A percentile compares a stretch with the other conserved stretches of the same genome.
Evolutionary conservation across 1,139 yeast genomes (phyloP).

Genomic region (Diutina mesorugosa): DNA sequence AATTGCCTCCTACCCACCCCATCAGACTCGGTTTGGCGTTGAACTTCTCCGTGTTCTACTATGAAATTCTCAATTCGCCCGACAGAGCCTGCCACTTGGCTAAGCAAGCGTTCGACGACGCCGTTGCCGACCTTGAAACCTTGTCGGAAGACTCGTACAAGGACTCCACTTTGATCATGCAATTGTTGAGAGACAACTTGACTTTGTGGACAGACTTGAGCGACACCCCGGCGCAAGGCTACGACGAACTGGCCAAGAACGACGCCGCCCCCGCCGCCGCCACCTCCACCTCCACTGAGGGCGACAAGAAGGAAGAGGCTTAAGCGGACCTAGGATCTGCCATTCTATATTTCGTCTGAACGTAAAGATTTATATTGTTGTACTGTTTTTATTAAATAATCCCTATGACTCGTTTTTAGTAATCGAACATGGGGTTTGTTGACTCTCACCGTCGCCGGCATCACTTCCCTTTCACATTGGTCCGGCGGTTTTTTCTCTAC

Average conservation of each 20-base stretch:
- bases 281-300: background rate
- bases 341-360: background rate
- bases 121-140: constrained; percentile 96
- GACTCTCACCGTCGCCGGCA: background rate
- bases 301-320: constrained; percentile 2
- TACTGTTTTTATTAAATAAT: constrained; percentile 1
- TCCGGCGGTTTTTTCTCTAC: background rate
- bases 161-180: constrained; percentile 97
- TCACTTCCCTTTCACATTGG: background rate
- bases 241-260: background rate
- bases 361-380: background rate
- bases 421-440: background rate
- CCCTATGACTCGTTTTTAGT: background rate
- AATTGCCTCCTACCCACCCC: constrained; percentile 97
- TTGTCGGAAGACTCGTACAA: constrained; percentile 96
- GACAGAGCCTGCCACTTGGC: constrained; percentile 98
- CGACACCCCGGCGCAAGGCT: constrained; percentile 53
- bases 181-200: constrained; percentile 93
- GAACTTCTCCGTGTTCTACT: constrained; percentile 95
- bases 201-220: constrained; percentile 98
- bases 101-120: constrained; percentile 97
- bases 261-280: background rate
- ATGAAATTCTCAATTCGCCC: constrained; percentile 95
- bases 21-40: constrained; percentile 96
- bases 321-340: background rate